These are phyloP conservation scores for Debaryomyces singareniensis DNA, from an alignment of 1,139 yeast genomes.

Conservation along the genomic window DNA sequence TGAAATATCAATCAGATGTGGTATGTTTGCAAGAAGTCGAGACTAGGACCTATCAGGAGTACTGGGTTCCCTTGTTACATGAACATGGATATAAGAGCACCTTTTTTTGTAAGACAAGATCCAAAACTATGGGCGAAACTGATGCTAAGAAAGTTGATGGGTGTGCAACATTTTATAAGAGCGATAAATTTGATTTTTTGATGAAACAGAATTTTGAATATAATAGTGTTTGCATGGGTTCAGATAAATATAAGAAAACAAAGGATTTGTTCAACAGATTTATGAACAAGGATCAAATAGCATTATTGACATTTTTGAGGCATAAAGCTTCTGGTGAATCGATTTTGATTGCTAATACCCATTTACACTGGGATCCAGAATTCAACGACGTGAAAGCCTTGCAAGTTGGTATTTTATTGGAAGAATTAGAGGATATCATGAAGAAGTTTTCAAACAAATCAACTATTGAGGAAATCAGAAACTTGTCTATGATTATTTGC, in stretches of 20 bases:
- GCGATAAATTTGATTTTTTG: slow-evolving; percentile 59
- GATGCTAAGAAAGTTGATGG: slow-evolving; percentile 94
- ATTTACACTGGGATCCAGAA: slow-evolving; percentile 98
- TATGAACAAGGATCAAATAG: slow-evolving; percentile 93
- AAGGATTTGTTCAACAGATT: slow-evolving; percentile 94
- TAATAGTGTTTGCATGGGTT: slow-evolving; percentile 80
- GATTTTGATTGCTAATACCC: slow-evolving; percentile 79
- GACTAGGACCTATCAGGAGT: slow-evolving; percentile 75
- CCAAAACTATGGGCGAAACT: slow-evolving; percentile 80
- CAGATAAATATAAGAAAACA: slow-evolving; percentile 85
- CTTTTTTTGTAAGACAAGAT: slow-evolving; percentile 84
- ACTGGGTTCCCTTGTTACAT: slow-evolving; percentile 73
- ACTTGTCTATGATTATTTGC: slow-evolving; percentile 72
- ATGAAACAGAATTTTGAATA: slow-evolving; percentile 78
- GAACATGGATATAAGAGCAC: slow-evolving; percentile 74
- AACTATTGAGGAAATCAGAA: slow-evolving; percentile 50
- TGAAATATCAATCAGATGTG: slow-evolving; percentile 62
- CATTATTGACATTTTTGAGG: slow-evolving; percentile 72
- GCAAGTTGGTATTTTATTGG: slow-evolving; percentile 88
- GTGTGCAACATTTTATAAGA: slow-evolving; percentile 84
- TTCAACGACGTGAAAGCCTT: slow-evolving; percentile 93
- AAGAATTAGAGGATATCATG: slow-evolving; percentile 66
- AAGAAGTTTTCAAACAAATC: slow-evolving; percentile 46
- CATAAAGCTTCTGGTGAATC: slow-evolving; percentile 67
- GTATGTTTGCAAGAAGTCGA: slow-evolving; percentile 95